Evolutionary conservation across 2,329 filamentous ascomycete species (phyloP), one percentile per base, ranked within the genome.

Genomic region (Pyricularia sp.): DNA sequence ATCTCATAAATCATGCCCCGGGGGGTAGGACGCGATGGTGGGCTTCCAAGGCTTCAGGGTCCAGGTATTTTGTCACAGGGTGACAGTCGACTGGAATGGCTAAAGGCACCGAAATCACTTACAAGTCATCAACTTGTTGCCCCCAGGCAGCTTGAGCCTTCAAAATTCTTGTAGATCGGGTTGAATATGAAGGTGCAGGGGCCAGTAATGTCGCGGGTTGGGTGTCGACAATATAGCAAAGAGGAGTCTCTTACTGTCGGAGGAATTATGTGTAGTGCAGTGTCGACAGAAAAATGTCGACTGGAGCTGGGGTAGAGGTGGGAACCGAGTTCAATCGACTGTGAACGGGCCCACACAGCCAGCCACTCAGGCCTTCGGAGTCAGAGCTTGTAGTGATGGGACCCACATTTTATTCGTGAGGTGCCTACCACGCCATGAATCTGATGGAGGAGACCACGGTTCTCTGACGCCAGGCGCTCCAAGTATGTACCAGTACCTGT

Each of bases 41-140:
- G 62, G 62, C 62, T 63, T 63, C 62, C 40, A 40, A 63, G 40
- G 62, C 62, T 63, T 53, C 71, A 70, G 71, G 70, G 71, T 73
- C 72, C 69, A 71, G 70, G 71, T 60, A 64, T 62, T 62, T 63
- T 63, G 30, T 63, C 70, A 70, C 70, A 68, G 70, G 71, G 68
- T 59, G 55, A 69, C 70, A 69, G 62, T 63, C 67, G 66, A 66
- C 66, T 66, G 70, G 69, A 67, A 67, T 68, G 71, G 69, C 68
- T 69, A 69, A 70, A 65, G 68, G 71, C 69, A 67, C 70, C 68
- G 63, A 30, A 65, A 69, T 66, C 67, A 82, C 80, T 79, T 76
- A 82, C 80, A 77, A 79, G 75, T 79, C 78, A 82, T 81, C 73
- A 78, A 79, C 73, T 70, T 73, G 59, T 72, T 72, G 72, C 73